phyloP scores from a whole-genome alignment of 352 stramenopile species.

The Globisporangium mamillatum region DNA sequence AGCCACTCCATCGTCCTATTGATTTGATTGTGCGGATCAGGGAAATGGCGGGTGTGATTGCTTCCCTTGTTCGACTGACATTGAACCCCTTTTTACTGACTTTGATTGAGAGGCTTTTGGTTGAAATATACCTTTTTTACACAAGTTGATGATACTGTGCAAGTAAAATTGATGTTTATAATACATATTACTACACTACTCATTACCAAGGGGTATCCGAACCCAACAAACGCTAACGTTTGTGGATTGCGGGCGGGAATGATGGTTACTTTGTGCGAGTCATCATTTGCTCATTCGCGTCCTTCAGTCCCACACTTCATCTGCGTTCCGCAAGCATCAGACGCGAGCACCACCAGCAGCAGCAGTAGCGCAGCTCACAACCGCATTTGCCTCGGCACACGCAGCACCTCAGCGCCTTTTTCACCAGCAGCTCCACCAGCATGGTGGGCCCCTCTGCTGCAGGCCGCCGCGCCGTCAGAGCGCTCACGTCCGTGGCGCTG shows the following conservation, averaged over 20 bases:
- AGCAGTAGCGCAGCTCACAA: not conserved
- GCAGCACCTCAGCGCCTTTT: not conserved
- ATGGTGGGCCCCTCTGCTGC: not conserved
- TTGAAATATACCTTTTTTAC: not conserved
- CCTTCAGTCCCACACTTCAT: not conserved
- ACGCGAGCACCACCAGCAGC: not conserved
- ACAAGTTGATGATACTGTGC: not conserved
- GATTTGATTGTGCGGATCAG: not conserved
- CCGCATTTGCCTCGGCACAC: not conserved
- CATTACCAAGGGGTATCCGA: not conserved
- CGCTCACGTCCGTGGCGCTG: constrained; percentile 24
- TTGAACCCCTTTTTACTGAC: not conserved
- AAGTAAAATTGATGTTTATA: not conserved
- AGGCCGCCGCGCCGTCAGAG: not conserved
- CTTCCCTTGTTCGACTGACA: not conserved
- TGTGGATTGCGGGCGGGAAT: not conserved
- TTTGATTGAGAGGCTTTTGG: not conserved
- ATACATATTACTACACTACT: not conserved
- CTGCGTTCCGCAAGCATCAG: constrained; percentile 1
- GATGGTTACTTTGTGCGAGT: not conserved
- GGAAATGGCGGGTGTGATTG: not conserved
- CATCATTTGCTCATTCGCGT: constrained; percentile 1
- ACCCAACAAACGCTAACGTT: not conserved
- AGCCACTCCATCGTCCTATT: constrained; percentile 53
- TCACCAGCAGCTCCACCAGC: not conserved